Evolutionary conservation across 1,284 basidiomycete genomes (phyloP).

Genomic region (Ustilago loliicola): DNA sequence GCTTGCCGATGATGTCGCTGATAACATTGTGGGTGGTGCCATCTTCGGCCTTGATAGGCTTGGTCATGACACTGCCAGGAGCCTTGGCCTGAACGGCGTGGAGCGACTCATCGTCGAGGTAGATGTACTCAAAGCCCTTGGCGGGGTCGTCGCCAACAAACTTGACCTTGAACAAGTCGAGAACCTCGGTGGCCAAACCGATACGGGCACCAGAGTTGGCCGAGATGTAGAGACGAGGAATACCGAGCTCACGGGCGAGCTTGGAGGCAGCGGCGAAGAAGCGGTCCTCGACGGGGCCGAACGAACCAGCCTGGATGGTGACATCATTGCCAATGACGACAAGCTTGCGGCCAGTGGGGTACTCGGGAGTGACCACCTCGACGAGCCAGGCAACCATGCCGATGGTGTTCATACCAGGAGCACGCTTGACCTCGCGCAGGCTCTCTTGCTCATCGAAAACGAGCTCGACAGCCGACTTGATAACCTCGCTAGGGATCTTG

Average conservation of each 20-base stretch:
- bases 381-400: slow-evolving; percentile 99
- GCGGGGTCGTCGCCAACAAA: slow-evolving; percentile 89
- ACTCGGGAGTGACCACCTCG: slow-evolving; percentile 93
- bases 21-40: slow-evolving; percentile 92
- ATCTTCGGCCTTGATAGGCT: slow-evolving; percentile 82
- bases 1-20: slow-evolving; percentile 92
- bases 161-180: slow-evolving; percentile 89
- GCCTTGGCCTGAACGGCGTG: slow-evolving; percentile 75
- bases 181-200: slow-evolving; percentile 92
- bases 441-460: slow-evolving; percentile 87
- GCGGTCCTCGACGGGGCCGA: slow-evolving; percentile 94
- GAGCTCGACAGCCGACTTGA: slow-evolving; percentile 75
- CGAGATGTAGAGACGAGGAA: slow-evolving; percentile 96
- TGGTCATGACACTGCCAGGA: slow-evolving; percentile 80
- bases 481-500: slow-evolving; percentile 57
- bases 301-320: slow-evolving; percentile 98
- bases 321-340: slow-evolving; percentile 98
- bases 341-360: slow-evolving; percentile 85
- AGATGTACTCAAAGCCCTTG: slow-evolving; percentile 97
- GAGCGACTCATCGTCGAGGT: slow-evolving; percentile 75
- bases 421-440: slow-evolving; percentile 87
- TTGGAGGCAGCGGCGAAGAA: slow-evolving; percentile 96
- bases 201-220: slow-evolving; percentile 98
- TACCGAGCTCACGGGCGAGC: slow-evolving; percentile 87
- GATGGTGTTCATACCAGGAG: slow-evolving; percentile 92